Base-by-base conservation (phyloP, 2,329 filamentous ascomycete genomes). In the Neopestalotiopsis rosae region DNA sequence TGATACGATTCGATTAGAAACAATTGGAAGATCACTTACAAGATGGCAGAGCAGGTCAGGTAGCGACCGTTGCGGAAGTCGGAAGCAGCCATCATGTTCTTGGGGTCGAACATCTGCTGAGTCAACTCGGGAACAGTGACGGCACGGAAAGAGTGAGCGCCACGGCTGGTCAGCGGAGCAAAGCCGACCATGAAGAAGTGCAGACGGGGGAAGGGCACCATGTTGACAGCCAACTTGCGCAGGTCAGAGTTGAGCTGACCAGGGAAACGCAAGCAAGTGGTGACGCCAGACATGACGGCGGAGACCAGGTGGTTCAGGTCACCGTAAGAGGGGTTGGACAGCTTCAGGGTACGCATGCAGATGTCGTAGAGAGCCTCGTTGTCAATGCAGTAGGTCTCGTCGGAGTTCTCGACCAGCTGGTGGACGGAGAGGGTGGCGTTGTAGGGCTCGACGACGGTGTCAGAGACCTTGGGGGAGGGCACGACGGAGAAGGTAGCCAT, bases 101-200 rank as follows among this genome's bases (percentile, higher is more conserved):
- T 99, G 80, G 96, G 95, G 89, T 99, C 96, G 89, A 97, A 99
- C 94, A 99, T 98, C 86, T 99, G 96, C 89, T 99, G 96, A 79
- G 96, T 98, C 84, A 99, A 90, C 89, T 99, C 96, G 69, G 96
- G 95, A 72, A 99, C 96, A 80, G 92, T 95, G 84, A 98, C 93
- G 76, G 96, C 95, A 82, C 96, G 96, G 95, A 98, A 99, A 77
- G 93, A 94, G 89, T 97, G 85, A 76, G 95, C 92, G 78, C 91
- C 91, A 84, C 92, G 92, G 86, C 94, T 97, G 83, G 96, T 99
- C 80, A 99, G 90, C 82, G 96, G 96, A 85, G 96, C 95, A 83
- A 99, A 99, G 84, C 96, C 96, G 83, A 99, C 96, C 96, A 99
- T 99, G 92, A 99, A 99, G 92, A 99, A 99, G 87, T 99, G 96